Conservation (phyloP, 257 asterid species). For the Solanum peruvianum region DNA sequence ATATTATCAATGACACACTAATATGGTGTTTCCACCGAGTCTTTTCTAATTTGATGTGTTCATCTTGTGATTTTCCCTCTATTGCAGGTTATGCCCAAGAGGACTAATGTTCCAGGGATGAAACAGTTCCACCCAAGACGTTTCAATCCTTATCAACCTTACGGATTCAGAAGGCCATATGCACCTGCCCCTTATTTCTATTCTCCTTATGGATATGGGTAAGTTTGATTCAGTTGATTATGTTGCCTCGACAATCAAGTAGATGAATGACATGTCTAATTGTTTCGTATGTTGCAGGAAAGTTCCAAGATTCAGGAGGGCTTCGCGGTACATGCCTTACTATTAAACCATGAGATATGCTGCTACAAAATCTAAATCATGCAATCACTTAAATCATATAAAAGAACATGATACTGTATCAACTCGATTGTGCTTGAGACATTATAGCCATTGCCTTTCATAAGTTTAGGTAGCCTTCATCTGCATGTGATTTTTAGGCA, state of each 20-base stretch:
- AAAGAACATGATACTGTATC: neutral
- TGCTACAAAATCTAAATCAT: neutral
- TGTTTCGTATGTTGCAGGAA: constrained; percentile 40
- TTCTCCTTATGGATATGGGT: constrained; percentile 87
- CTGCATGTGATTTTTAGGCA: neutral
- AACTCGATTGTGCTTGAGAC: neutral
- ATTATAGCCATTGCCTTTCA: neutral
- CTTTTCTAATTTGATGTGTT: neutral
- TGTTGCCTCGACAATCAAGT: neutral
- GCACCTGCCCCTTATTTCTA: constrained; percentile 53
- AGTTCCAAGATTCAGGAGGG: constrained; percentile 82
- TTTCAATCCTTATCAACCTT: constrained; percentile 49
- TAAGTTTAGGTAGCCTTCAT: neutral
- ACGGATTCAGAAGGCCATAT: constrained; percentile 72
- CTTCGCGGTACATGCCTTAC: constrained; percentile 81
- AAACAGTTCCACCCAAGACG: constrained; percentile 77
- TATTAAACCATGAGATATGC: constrained; percentile 16
- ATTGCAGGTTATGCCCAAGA: constrained; percentile 73
- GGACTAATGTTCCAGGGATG: constrained; percentile 98
- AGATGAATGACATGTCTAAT: neutral
- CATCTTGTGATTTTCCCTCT: neutral
- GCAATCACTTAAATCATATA: neutral
- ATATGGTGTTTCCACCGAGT: neutral
- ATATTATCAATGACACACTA: neutral
- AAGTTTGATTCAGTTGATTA: neutral